A percentile compares a stretch with the other conserved stretches of the same genome.
Evolutionary conservation across 2,329 filamentous ascomycete genomes (phyloP).

Genomic region (Escovopsis sp.): DNA sequence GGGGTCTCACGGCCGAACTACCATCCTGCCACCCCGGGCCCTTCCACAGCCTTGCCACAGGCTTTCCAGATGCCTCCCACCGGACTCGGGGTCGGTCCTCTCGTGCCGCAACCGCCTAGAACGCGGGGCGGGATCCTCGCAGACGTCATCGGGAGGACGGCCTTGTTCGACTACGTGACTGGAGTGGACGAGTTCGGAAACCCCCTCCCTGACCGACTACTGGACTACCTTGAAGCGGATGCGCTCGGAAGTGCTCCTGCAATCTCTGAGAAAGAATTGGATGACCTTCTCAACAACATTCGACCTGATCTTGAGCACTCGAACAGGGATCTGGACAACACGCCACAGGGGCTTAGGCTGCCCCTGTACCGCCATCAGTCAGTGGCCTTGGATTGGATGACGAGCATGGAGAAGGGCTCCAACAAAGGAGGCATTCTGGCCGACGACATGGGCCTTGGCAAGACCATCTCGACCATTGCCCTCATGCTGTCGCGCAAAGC

Average conservation of each 20-base stretch:
- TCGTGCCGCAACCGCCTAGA: background rate
- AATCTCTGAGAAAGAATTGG: slow-evolving; percentile 46
- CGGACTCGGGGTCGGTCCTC: background rate
- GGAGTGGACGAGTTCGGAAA: slow-evolving; percentile 23
- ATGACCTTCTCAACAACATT: slow-evolving; percentile 57
- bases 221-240: slow-evolving; percentile 8
- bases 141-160: slow-evolving; percentile 24
- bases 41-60: background rate
- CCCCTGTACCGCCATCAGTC: slow-evolving; percentile 71
- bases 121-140: slow-evolving; percentile 9
- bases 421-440: slow-evolving; percentile 82
- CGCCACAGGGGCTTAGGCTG: slow-evolving; percentile 53
- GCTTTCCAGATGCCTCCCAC: background rate
- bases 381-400: slow-evolving; percentile 71
- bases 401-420: slow-evolving; percentile 59
- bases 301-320: slow-evolving; percentile 54
- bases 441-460: slow-evolving; percentile 88
- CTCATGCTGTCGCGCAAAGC: slow-evolving; percentile 59
- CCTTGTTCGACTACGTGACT: slow-evolving; percentile 20
- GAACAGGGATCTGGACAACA: slow-evolving; percentile 48
- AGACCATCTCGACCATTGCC: slow-evolving; percentile 73
- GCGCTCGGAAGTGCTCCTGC: no score
- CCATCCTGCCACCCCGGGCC: no score
- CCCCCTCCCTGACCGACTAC: slow-evolving; percentile 19
- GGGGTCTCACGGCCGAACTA: no score